These are phyloP conservation scores for Dicorynia guianensis DNA, from an alignment of 306 rosid species.

Conservation along the genomic window DNA sequence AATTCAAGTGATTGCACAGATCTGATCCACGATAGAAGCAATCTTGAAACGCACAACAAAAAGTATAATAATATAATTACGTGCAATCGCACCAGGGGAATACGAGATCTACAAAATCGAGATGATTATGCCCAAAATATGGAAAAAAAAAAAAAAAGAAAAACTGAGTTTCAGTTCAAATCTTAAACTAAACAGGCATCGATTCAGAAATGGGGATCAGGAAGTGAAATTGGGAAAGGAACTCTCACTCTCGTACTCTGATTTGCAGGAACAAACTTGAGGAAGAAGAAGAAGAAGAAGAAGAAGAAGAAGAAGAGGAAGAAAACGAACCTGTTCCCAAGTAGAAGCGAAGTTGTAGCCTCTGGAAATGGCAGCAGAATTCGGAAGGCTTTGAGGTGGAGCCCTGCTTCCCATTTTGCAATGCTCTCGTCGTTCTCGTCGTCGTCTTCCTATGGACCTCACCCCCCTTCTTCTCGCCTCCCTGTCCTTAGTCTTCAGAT, in stretches of 20 bases:
- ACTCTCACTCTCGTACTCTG: not conserved
- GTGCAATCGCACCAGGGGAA: not conserved
- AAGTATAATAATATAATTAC: not conserved
- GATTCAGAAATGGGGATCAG: not conserved
- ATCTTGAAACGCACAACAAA: not conserved
- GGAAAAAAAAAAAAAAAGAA: not conserved
- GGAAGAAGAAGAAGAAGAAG: not conserved
- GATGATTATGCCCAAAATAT: not conserved
- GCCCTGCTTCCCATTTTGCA: not conserved
- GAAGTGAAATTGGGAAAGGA: not conserved
- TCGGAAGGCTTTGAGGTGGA: constrained; percentile 38
- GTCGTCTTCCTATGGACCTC: too few relatives aligned
- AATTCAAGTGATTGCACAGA: not conserved
- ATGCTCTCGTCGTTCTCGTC: too few relatives aligned
- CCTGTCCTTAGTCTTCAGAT: too few relatives aligned
- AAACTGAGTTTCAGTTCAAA: not conserved
- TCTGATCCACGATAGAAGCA: not conserved
- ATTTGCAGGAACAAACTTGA: not conserved
- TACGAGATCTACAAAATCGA: not conserved
- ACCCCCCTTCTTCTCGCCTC: too few relatives aligned
- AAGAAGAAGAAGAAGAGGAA: too few relatives aligned
- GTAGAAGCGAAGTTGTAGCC: constrained; percentile 68
- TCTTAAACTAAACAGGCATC: not conserved
- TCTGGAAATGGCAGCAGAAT: constrained; percentile 64
- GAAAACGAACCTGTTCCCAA: constrained; percentile 61